Evolutionary conservation across 177 flowering plant species (phyloP), one percentile per base, ranked within the genome.

Genomic region (Vitis hybrid): DNA sequence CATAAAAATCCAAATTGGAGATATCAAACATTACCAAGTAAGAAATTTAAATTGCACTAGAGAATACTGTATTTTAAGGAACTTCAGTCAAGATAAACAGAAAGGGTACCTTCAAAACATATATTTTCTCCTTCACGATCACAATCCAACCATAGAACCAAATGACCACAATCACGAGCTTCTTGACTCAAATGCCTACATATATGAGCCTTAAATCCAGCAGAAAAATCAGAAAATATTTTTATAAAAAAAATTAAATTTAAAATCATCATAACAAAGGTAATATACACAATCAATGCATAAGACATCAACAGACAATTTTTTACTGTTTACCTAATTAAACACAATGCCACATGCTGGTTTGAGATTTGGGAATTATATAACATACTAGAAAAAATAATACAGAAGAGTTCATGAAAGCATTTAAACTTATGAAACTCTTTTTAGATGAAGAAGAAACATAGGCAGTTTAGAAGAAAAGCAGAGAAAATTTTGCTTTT

Each of bases 41-140:
- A 51, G 26, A 54, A 5, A 49, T 17, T 69, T 5, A 15, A 26
- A 45, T 15, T 26, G 26, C 30, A 13, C 11, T 11, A 0, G 4
- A 19, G 61, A 39, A 45, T 21, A 32, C 7, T 23, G 60, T 49
- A 58, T 60, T 6, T 11, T 13, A 32, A 32, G 48, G 14, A 39
- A 56, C 2, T 39, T 18, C 34, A 34, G 30, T 9, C 14, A 13
- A 30, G 2, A 67, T 57, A 10, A 51, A 12, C 11, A 51, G 34
- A 58, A 65, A 21, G 49, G 18, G 49, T 87, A 91, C 98, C 98
- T 91, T 95, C 99, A 87, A 90, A 95, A 71, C 98, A 95, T 80
- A 95, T 95, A 73, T 93, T 95, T 80, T 93, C 98, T 74, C 99
- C 99, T 83, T 95, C 99, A 59, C 99, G 98, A 58, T 95, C 99